Percentiles rank a stretch among this genome's conserved stretches.
These are phyloP conservation scores for Rhodosporidiobolus sp. DNA, from an alignment of 768 basidiomycete genomes.

Conservation along the genomic window DNA sequence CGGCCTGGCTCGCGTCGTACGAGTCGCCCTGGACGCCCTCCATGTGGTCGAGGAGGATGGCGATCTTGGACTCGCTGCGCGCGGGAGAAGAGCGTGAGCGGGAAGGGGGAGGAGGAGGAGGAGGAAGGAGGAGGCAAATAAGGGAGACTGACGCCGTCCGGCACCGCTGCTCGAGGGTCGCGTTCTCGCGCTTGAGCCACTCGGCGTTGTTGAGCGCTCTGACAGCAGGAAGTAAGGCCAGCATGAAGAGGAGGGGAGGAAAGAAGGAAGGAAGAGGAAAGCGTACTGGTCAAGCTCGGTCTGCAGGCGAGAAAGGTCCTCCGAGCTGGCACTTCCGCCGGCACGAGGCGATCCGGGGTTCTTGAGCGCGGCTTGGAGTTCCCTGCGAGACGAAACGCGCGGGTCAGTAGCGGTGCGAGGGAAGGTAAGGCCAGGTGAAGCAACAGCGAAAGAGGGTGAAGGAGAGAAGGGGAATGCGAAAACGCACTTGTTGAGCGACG, in stretches of 20 bases:
- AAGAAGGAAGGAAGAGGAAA: neutral
- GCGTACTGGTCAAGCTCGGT: constrained; percentile 36
- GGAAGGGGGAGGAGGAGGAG: too few species aligned
- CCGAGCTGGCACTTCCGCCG: neutral
- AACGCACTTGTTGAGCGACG: constrained; percentile 39
- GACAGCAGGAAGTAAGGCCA: neutral
- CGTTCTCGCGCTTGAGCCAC: constrained; percentile 77
- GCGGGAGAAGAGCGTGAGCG: neutral
- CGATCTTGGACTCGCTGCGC: constrained; percentile 60
- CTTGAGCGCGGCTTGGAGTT: constrained; percentile 32
- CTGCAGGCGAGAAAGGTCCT: constrained; percentile 27
- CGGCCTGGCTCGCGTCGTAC: constrained; percentile 4
- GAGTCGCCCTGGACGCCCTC: constrained; percentile 50
- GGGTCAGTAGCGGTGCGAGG: neutral
- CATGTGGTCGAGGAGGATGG: constrained; percentile 71
- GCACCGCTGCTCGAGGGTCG: constrained; percentile 48
- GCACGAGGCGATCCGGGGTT: constrained; percentile 17
- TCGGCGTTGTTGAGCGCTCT: constrained; percentile 54
- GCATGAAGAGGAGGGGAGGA: neutral
- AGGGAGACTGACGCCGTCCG: constrained; percentile 23
- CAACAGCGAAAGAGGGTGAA: neutral
- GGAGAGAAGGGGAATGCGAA: neutral
- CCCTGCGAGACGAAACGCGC: constrained; percentile 4
- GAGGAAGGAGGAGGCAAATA: too few species aligned
- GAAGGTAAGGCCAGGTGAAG: too few species aligned